Conservation (phyloP, 2,329 filamentous ascomycete genomes). For the Colletotrichum sidae region DNA sequence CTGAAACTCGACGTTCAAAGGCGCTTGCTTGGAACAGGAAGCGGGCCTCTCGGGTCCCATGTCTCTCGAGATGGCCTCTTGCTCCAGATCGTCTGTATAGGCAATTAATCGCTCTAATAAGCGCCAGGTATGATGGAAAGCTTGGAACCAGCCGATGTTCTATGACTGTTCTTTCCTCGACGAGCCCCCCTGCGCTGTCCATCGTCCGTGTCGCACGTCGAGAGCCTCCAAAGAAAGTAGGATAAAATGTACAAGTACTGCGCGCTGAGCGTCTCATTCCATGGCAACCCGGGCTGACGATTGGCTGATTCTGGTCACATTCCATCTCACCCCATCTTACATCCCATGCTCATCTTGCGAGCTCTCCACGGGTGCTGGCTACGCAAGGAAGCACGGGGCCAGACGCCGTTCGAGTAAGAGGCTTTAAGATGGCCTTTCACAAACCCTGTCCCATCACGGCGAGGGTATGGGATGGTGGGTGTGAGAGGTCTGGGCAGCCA, state of each 20-base stretch:
- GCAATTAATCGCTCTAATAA: constrained; percentile 29
- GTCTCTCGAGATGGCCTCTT: constrained; percentile 13
- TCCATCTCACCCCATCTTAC: constrained; percentile 36
- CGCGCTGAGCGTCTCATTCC: constrained; percentile 36
- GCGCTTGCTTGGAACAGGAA: constrained; percentile 26
- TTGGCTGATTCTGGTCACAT: constrained; percentile 31
- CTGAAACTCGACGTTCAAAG: constrained; percentile 35
- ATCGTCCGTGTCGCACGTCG: constrained; percentile 30
- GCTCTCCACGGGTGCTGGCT: constrained; percentile 21
- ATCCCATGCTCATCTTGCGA: constrained; percentile 32
- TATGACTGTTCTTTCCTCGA: constrained; percentile 25
- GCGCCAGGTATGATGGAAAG: constrained; percentile 22
- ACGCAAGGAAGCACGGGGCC: constrained; percentile 17
- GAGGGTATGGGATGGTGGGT: constrained; percentile 30
- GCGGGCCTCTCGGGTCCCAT: constrained; percentile 10
- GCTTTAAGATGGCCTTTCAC: constrained; percentile 25
- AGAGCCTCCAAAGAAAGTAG: constrained; percentile 17
- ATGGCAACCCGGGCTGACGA: constrained; percentile 22
- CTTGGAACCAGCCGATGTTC: constrained; percentile 12
- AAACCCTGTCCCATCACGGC: constrained; percentile 27
- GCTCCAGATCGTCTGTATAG: constrained; percentile 24
- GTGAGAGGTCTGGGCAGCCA: constrained; percentile 24
- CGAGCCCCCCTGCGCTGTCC: constrained; percentile 22
- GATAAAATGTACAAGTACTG: constrained; percentile 26
- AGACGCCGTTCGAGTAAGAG: constrained; percentile 19